Base-by-base conservation (phyloP, 768 basidiomycete species). In the Hypholoma fasciculare region DNA sequence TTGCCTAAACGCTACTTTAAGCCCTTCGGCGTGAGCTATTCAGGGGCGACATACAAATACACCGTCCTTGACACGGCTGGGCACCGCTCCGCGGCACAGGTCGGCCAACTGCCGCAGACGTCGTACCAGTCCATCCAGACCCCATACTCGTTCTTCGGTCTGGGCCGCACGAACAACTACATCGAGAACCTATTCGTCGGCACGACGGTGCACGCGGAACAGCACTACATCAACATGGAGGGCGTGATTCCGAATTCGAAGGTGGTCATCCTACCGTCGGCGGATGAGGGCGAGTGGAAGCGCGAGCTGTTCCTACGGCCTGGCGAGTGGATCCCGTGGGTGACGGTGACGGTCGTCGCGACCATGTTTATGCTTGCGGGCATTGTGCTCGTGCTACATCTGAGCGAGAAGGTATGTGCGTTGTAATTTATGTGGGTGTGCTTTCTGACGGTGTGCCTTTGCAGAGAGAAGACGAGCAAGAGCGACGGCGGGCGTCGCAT, bases 121-220 rank as follows among this genome's bases (percentile, higher is more conserved):
- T 85, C 92, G 0, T 98, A 98, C 72, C 91, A 96, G 54, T 81
- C 96, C 13, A 82, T 98, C 9, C 84, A 89, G 54, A 88, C 93
- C 0, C 97, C 97, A 0, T 98, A 98, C 68, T 85, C 94, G 1
- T 97, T 95, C 81, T 92, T 98, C 68, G 96, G 97, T 1, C 86
- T 99, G 7, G 97, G 96, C 0, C 86, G 97, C 42, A 98, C 96
- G 14, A 99, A 99, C 73, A 99, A 99, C 71, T 99, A 99, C 74
- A 95, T 99, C 66, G 97, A 99, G 80, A 98, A 98, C 71, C 82
- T 99, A 2, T 97, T 97, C 69, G 92, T 98, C 17, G 97, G 97
- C 14, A 89, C 94, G 4, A 96, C 95, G 6, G 81, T 91, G 30
- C 87, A 92, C 58, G 71, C 79, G 0, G 69, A 77, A 37, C 69